Evolutionary conservation across 108 stramenopile species (phyloP), one percentile per base, ranked within the genome.

Genomic region (Hondaea fermentalgiana): DNA sequence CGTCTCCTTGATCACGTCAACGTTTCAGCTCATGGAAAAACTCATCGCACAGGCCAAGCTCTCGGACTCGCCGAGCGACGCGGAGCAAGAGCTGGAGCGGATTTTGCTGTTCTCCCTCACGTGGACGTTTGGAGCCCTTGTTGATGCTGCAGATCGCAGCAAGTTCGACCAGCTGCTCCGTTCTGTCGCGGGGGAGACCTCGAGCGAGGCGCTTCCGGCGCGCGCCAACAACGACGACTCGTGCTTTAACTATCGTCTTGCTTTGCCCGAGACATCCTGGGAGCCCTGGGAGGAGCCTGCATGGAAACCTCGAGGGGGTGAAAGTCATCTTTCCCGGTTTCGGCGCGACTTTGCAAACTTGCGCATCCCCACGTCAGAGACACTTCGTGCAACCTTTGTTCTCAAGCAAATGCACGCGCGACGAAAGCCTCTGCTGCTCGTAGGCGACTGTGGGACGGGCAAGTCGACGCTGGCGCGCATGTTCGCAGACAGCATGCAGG

Each of bases 391-490:
- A 0, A 59, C 90, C 12, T 93, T 87, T 88, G 59, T 94, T 12
- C 72, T 93, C 60, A 60, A 88, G 23, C 58, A 89, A 55, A 87
- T 95, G n/a, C 92, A 93, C 60, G 17, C 12, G 19, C 29, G 19
- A 0, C 12, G 76, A 23, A 76, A 29, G n/a, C 94, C 92, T 3
- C 87, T 93, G 5, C 90, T 94, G 12, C 87, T 94, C 72, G 72
- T 90, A 28, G 94, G 94, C 5, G 93, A 92, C 23, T 59, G 89
- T 51, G 94, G 94, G 25, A 95, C 94, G 29, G 92, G 92, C 2
- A 95, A 95, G 90, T 94, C 94, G n/a, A 90, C 92, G 23, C 93
- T 93, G 10, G 94, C 92, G 43, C 83, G 87, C 49, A 92, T 91
- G 93, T 93, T 89, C 60, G 72, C 92, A 44, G 89, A 87, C 53